phyloP scores from a whole-genome alignment of 306 rosid species.

The Bauhinia variegata region DNA sequence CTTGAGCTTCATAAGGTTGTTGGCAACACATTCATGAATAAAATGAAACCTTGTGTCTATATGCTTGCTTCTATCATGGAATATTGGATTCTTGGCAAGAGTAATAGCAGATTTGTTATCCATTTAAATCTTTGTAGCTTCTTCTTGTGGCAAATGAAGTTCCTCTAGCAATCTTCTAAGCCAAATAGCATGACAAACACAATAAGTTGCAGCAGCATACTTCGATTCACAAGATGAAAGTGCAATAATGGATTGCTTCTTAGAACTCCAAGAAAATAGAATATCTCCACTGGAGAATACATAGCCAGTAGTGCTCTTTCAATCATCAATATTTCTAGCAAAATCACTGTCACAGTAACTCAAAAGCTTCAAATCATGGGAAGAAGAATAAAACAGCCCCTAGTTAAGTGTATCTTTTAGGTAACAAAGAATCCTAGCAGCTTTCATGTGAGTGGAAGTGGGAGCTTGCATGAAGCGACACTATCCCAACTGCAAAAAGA shows the following conservation, averaged over 20 bases:
- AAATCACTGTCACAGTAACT: no score
- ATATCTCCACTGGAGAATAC: not conserved
- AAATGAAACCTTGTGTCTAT: not conserved
- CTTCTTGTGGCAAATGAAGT: not conserved
- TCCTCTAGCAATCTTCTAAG: not conserved
- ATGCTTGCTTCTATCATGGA: not conserved
- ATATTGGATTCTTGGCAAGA: no score
- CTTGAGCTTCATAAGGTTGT: not conserved
- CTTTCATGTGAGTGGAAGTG: no score
- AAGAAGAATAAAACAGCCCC: not conserved
- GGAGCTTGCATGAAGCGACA: not conserved
- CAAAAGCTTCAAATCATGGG: not conserved
- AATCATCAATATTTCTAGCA: not conserved
- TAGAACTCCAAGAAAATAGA: no score
- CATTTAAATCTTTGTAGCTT: not conserved
- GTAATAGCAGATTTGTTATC: not conserved
- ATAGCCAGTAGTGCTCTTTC: not conserved
- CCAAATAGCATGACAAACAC: not conserved
- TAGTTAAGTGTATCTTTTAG: not conserved
- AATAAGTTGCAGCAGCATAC: not conserved
- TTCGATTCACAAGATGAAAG: no score
- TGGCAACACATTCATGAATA: not conserved
- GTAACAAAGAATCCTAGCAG: no score
- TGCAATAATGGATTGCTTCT: no score
- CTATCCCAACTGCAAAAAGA: not conserved